A percentile compares a stretch with the other conserved stretches of the same genome.
phyloP scores from a whole-genome alignment of 441 rosid species.

The Eutrema salsugineum region DNA sequence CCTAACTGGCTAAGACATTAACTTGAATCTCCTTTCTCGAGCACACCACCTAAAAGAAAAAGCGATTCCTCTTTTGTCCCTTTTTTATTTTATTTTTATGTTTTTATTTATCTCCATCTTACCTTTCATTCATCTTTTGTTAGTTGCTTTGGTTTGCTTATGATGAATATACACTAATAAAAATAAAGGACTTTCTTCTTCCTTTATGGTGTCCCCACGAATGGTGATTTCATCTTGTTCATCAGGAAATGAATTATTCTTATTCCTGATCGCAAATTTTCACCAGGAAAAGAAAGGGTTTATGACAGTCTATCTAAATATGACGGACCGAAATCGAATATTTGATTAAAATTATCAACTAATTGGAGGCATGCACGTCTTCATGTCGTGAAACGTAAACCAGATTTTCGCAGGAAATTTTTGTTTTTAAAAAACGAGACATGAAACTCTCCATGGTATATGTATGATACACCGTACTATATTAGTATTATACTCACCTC shows the following conservation, averaged over 20 bases:
- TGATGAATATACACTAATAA: constrained; percentile 22
- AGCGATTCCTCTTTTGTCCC: not conserved
- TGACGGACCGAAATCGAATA: not conserved
- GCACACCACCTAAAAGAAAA: not conserved
- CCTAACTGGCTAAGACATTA: not conserved
- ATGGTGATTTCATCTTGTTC: constrained; percentile 1
- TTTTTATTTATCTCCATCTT: not conserved
- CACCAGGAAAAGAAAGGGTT: not conserved
- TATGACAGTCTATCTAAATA: not conserved
- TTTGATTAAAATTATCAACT: not conserved
- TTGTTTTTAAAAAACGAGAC: not conserved
- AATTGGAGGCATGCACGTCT: not conserved
- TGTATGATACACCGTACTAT: not conserved
- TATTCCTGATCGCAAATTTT: not conserved
- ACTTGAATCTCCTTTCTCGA: not conserved
- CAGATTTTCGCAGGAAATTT: not conserved
- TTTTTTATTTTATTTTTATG: not conserved
- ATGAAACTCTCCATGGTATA: not conserved
- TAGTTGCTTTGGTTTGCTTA: constrained; percentile 16
- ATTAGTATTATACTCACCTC: not conserved
- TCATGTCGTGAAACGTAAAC: not conserved
- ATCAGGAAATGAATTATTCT: not conserved
- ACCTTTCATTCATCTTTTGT: constrained; percentile 10
- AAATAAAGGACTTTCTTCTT: constrained; percentile 4
- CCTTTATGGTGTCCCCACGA: constrained; percentile 2